Evolutionary conservation across 2,329 filamentous ascomycete species (phyloP).

Genomic region (Eutypa lata): DNA sequence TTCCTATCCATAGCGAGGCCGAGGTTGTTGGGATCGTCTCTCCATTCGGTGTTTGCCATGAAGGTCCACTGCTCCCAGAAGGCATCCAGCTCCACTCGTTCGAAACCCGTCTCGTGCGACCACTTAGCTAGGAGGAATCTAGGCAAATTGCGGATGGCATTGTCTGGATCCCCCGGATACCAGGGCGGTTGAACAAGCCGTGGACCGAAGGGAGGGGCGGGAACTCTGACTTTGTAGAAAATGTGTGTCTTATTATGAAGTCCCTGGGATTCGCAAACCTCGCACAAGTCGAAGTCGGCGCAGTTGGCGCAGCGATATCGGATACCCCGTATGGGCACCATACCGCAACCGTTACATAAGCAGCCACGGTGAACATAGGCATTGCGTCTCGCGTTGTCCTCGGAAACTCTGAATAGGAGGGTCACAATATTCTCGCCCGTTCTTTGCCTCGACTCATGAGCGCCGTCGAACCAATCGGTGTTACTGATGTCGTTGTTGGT

Average conservation of each 20-base stretch:
- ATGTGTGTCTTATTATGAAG: constrained; percentile 86
- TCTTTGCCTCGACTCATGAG: constrained; percentile 39
- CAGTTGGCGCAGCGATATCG: constrained; percentile 96
- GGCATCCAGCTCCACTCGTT: constrained; percentile 84
- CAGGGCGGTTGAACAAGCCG: constrained; percentile 78
- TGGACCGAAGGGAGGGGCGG: constrained; percentile 78
- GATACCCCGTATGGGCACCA: constrained; percentile 85
- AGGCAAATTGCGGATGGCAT: constrained; percentile 65
- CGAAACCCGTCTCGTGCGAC: constrained; percentile 71
- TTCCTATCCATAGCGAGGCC: constrained; percentile 83
- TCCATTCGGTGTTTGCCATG: constrained; percentile 82
- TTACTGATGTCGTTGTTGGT: constrained; percentile 23
- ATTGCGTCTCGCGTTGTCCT: constrained; percentile 84
- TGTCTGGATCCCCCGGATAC: constrained; percentile 84
- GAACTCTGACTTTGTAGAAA: constrained; percentile 93
- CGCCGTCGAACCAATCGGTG: constrained; percentile 53
- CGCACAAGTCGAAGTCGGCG: constrained; percentile 92
- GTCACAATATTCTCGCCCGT: constrained; percentile 78
- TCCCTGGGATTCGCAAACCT: constrained; percentile 79
- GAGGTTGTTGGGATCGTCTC: constrained; percentile 74
- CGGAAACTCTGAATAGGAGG: constrained; percentile 86
- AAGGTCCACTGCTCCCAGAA: constrained; percentile 97
- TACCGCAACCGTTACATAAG: constrained; percentile 84
- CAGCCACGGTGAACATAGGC: constrained; percentile 92
- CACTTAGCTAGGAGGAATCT: constrained; percentile 65